A percentile compares a stretch with the other conserved stretches of the same genome.
These are phyloP conservation scores for Tuber microsphaerosporum DNA, from an alignment of 495 filamentous ascomycete species.

Conservation along the genomic window DNA sequence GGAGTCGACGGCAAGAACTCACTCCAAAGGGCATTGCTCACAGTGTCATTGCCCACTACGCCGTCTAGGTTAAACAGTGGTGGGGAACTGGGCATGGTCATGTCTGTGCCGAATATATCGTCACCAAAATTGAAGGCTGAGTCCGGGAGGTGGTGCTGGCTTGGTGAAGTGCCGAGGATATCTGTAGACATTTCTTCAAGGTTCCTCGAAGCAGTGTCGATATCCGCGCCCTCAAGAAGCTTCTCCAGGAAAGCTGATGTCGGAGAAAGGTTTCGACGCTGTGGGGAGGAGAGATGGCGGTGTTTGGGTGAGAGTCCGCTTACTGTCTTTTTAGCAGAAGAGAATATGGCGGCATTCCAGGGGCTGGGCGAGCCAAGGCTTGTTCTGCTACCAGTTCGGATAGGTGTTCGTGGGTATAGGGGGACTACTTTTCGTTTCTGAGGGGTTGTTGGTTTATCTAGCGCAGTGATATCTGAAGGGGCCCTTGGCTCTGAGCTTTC, in stretches of 20 bases:
- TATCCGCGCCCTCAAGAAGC: constrained; percentile 31
- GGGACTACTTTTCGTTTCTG: constrained; percentile 40
- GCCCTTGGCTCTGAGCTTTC: constrained; percentile 6
- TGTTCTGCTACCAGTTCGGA: constrained; percentile 12
- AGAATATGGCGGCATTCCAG: constrained; percentile 34
- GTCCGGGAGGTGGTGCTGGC: neutral
- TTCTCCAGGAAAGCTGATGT: constrained; percentile 39
- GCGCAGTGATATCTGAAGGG: constrained; percentile 20
- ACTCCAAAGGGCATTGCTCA: constrained; percentile 23
- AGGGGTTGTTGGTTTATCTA: constrained; percentile 57
- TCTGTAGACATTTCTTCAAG: constrained; percentile 18
- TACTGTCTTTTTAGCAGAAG: constrained; percentile 20
- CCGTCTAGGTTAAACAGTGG: constrained; percentile 30
- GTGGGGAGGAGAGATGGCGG: constrained; percentile 11
- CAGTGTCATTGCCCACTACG: constrained; percentile 4
- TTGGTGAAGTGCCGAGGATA: constrained; percentile 20
- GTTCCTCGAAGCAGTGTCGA: constrained; percentile 13
- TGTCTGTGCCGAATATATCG: constrained; percentile 39
- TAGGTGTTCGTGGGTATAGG: constrained; percentile 35
- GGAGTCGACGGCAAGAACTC: constrained; percentile 37
- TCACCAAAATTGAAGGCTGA: constrained; percentile 25
- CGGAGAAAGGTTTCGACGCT: constrained; percentile 24
- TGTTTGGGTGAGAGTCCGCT: constrained; percentile 20
- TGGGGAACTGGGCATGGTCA: constrained; percentile 40
- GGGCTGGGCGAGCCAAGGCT: constrained; percentile 28